Conservation (phyloP, 2,329 filamentous ascomycete genomes). For the Aspergillus nomiae region DNA sequence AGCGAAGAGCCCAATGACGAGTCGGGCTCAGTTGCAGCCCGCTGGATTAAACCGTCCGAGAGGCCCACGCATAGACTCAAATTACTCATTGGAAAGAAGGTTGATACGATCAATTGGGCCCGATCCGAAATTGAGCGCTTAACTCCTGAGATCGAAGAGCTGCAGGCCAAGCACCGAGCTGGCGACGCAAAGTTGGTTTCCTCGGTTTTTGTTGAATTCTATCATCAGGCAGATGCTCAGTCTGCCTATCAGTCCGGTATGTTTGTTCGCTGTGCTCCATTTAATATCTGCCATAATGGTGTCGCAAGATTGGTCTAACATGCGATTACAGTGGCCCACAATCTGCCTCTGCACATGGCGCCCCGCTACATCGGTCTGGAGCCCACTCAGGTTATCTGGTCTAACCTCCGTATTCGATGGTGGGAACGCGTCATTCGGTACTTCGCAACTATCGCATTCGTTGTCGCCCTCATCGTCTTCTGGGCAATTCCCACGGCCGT, state of each 20-base stretch:
- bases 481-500: constrained; percentile 77
- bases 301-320: constrained; percentile 5
- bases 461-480: constrained; percentile 80
- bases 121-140: constrained; percentile 75
- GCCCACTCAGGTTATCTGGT: constrained; percentile 84
- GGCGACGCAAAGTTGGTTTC: constrained; percentile 68
- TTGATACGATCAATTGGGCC: constrained; percentile 92
- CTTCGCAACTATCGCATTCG: constrained; percentile 69
- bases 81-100: constrained; percentile 76
- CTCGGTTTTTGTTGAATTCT: constrained; percentile 90
- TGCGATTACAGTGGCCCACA: constrained; percentile 65
- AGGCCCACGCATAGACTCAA: constrained; percentile 76
- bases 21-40: constrained; percentile 69
- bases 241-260: constrained; percentile 72
- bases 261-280: neutral
- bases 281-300: neutral
- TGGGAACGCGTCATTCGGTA: constrained; percentile 78
- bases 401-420: constrained; percentile 79
- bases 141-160: constrained; percentile 68
- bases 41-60: constrained; percentile 72
- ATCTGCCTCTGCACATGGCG: constrained; percentile 82
- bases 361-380: constrained; percentile 81
- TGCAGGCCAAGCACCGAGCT: constrained; percentile 67
- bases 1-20: constrained; percentile 63
- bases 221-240: constrained; percentile 79